Conservation (phyloP, 2,329 filamentous ascomycete species). For the Leptographium galeiforme region DNA sequence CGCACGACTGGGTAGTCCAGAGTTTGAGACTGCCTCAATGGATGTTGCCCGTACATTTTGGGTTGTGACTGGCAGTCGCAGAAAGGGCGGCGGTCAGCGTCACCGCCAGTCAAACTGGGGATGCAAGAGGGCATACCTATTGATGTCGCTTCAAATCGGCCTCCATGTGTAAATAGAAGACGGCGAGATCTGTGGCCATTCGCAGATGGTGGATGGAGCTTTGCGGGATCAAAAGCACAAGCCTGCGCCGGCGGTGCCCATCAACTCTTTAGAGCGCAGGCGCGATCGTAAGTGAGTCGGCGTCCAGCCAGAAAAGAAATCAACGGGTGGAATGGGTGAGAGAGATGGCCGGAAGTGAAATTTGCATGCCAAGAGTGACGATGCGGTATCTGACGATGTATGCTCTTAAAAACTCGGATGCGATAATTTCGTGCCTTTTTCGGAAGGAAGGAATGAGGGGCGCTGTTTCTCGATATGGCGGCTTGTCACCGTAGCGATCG, state of each 20-base stretch:
- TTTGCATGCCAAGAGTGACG: conserved; percentile 8
- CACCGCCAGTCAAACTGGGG: background rate
- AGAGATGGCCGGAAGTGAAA: conserved; percentile 1
- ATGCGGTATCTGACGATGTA: background rate
- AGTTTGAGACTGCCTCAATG: conserved; percentile 43
- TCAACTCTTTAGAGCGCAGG: background rate
- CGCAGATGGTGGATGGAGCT: background rate
- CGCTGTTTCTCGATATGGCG: conserved; percentile 8
- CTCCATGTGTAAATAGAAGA: conserved; percentile 4
- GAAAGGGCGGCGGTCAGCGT: conserved; percentile 1
- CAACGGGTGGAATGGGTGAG: background rate
- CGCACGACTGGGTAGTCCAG: conserved; percentile 38
- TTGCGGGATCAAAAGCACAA: background rate
- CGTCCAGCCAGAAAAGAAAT: conserved; percentile 1
- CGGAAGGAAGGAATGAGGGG: conserved; percentile 7
- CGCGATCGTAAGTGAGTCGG: background rate
- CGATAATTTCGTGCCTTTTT: background rate
- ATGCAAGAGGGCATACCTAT: background rate
- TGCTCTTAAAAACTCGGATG: background rate
- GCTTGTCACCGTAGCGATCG: conserved; percentile 13
- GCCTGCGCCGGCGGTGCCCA: background rate
- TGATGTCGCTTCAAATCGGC: background rate
- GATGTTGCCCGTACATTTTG: conserved; percentile 46
- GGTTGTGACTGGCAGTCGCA: conserved; percentile 1
- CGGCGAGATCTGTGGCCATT: background rate